Evolutionary conservation across 2,329 filamentous ascomycete genomes (phyloP).

Genomic region (Zalaria sp.): DNA sequence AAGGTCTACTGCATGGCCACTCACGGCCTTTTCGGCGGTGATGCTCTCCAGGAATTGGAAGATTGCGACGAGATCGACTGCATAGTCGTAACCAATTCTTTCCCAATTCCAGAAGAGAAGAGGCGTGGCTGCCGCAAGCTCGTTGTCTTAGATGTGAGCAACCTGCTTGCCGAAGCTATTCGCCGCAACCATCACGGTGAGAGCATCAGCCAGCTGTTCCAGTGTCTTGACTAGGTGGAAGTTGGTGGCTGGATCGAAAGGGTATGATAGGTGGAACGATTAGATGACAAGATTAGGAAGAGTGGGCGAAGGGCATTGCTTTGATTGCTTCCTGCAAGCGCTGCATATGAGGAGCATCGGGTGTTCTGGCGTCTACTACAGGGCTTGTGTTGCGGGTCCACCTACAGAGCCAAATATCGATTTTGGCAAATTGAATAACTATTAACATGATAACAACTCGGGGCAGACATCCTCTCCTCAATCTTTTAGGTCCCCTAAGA

Average conservation of each 20-base stretch:
- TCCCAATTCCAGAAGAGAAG: slow-evolving; percentile 71
- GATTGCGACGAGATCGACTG: slow-evolving; percentile 85
- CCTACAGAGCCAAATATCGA: neutral
- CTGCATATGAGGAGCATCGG: neutral
- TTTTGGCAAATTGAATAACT: neutral
- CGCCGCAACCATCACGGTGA: slow-evolving; percentile 94
- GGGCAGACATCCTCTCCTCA: slow-evolving; percentile 1
- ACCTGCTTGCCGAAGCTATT: slow-evolving; percentile 80
- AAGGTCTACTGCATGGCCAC: slow-evolving; percentile 97
- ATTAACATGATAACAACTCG: slow-evolving; percentile 2
- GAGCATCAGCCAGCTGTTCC: slow-evolving; percentile 45
- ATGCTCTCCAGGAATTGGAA: slow-evolving; percentile 80
- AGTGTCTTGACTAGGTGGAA: slow-evolving; percentile 20
- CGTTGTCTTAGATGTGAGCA: slow-evolving; percentile 77
- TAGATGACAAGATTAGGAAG: neutral
- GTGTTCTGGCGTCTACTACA: neutral
- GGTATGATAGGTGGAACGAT: neutral
- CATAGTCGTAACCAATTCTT: slow-evolving; percentile 94
- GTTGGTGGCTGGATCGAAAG: neutral
- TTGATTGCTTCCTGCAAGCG: neutral
- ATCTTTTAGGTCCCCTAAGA: neutral
- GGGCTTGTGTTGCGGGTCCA: neutral
- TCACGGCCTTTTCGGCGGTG: slow-evolving; percentile 83
- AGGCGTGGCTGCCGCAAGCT: slow-evolving; percentile 64
- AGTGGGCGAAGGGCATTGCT: neutral